phyloP scores from a whole-genome alignment of 2,329 filamentous ascomycete genomes.

The Emydomyces testavorans region DNA sequence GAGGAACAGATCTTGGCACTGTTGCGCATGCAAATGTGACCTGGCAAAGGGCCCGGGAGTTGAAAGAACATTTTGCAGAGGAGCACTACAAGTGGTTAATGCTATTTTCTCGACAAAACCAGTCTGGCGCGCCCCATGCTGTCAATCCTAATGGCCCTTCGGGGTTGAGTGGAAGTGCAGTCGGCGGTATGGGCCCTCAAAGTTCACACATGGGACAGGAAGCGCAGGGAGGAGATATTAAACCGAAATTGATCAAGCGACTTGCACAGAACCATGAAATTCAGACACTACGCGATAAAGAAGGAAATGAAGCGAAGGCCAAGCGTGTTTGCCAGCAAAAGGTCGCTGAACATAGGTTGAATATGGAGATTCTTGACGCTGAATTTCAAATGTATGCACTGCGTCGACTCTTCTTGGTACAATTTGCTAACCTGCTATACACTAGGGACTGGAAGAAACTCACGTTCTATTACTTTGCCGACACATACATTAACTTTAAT shows the following conservation, averaged over 20 bases:
- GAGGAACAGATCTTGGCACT: slow-evolving; percentile 87
- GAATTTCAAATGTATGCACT: slow-evolving; percentile 88
- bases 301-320: slow-evolving; percentile 93
- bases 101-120: slow-evolving; percentile 83
- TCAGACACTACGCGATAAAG: slow-evolving; percentile 78
- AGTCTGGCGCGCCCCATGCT: slow-evolving; percentile 32
- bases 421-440: not conserved
- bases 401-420: not conserved
- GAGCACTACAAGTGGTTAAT: slow-evolving; percentile 98
- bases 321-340: slow-evolving; percentile 96
- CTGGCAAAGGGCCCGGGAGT: slow-evolving; percentile 73
- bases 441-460: slow-evolving; percentile 94
- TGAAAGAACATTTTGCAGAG: slow-evolving; percentile 83
- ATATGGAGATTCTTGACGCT: slow-evolving; percentile 97
- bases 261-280: slow-evolving; percentile 88
- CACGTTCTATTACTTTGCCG: slow-evolving; percentile 97
- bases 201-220: slow-evolving; percentile 64
- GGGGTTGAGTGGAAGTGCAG: slow-evolving; percentile 54
- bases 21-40: slow-evolving; percentile 81
- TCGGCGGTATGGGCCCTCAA: slow-evolving; percentile 67
- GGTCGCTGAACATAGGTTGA: slow-evolving; percentile 82
- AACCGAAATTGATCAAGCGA: slow-evolving; percentile 93
- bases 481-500: slow-evolving; percentile 98
- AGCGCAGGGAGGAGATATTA: slow-evolving; percentile 61
- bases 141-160: slow-evolving; percentile 45